Evolutionary conservation across 371 early-diverging fungal genomes (phyloP).

Genomic region (Lichtheimia ramosa): DNA sequence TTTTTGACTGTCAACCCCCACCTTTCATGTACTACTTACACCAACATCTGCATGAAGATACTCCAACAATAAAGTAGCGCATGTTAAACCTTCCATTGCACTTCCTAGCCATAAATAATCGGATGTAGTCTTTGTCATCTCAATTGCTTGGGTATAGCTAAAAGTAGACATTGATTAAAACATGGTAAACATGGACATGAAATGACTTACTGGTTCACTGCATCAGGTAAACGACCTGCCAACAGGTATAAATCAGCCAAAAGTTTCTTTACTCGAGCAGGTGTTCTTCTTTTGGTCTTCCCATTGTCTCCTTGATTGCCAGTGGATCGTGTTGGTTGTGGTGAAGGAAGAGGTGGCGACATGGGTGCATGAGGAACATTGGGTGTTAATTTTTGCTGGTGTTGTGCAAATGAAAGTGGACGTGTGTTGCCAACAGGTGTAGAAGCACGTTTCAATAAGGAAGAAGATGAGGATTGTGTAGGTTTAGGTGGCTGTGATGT

Average conservation of each 20-base stretch:
- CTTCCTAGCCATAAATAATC: slow-evolving; percentile 84
- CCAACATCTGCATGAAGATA: slow-evolving; percentile 65
- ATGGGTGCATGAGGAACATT: slow-evolving; percentile 14
- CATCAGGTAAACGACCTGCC: slow-evolving; percentile 76
- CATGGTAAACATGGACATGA: neutral
- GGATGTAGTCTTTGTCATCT: slow-evolving; percentile 59
- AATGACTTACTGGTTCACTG: slow-evolving; percentile 56
- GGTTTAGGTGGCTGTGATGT: slow-evolving; percentile 23
- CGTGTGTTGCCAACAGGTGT: slow-evolving; percentile 12
- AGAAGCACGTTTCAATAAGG: slow-evolving; percentile 25
- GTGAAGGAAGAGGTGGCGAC: slow-evolving; percentile 19
- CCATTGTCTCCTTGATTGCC: slow-evolving; percentile 21
- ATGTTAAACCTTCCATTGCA: slow-evolving; percentile 71
- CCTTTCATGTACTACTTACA: slow-evolving; percentile 27
- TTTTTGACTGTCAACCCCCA: neutral
- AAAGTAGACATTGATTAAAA: neutral
- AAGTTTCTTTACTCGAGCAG: slow-evolving; percentile 75
- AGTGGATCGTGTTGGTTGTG: slow-evolving; percentile 16
- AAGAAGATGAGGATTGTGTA: slow-evolving; percentile 19
- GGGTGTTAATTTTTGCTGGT: slow-evolving; percentile 6
- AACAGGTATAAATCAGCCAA: slow-evolving; percentile 78
- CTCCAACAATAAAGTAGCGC: slow-evolving; percentile 61
- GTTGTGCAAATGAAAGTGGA: slow-evolving; percentile 7
- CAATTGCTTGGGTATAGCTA: slow-evolving; percentile 72
- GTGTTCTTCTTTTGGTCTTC: slow-evolving; percentile 57